A percentile compares a stretch with the other conserved stretches of the same genome.
Evolutionary conservation across 2,329 filamentous ascomycete species (phyloP).

Genomic region (Ceratocystis papillata): DNA sequence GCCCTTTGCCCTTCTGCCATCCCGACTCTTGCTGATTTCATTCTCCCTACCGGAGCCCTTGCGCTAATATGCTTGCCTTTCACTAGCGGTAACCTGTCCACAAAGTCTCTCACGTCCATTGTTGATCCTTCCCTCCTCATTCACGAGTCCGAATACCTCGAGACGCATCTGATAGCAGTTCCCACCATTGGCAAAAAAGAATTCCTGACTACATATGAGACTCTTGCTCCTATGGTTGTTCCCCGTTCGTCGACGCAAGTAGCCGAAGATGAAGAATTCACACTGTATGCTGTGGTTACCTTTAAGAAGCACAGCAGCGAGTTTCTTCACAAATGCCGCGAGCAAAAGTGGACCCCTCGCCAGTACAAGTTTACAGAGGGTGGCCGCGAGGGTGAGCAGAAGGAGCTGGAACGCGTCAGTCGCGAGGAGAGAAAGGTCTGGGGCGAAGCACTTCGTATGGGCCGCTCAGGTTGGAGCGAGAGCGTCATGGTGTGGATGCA

Average conservation of each 20-base stretch:
- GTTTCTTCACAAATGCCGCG: slow-evolving; percentile 83
- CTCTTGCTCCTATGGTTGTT: slow-evolving; percentile 79
- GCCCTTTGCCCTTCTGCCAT: neutral
- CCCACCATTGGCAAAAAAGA: slow-evolving; percentile 73
- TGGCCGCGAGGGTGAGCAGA: slow-evolving; percentile 76
- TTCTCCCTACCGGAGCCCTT: neutral
- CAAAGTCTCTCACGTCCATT: slow-evolving; percentile 83
- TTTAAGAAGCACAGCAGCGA: slow-evolving; percentile 87
- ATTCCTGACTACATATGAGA: slow-evolving; percentile 82
- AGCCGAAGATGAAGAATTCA: slow-evolving; percentile 79
- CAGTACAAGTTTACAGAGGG: slow-evolving; percentile 91
- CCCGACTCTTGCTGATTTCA: neutral
- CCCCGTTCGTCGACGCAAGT: slow-evolving; percentile 74
- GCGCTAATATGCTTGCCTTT: slow-evolving; percentile 22
- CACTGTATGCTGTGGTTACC: slow-evolving; percentile 74
- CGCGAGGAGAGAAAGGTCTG: slow-evolving; percentile 85
- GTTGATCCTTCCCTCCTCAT: slow-evolving; percentile 71
- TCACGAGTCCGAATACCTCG: slow-evolving; percentile 88
- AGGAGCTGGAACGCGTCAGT: slow-evolving; percentile 69
- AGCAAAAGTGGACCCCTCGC: slow-evolving; percentile 87
- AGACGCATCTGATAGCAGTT: slow-evolving; percentile 87
- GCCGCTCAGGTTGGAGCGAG: slow-evolving; percentile 89
- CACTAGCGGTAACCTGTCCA: slow-evolving; percentile 75
- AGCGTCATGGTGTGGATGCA: slow-evolving; percentile 94
- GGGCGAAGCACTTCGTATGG: slow-evolving; percentile 79